Conservation (phyloP, 129 eudicot genomes). For the Dittrichia graveolens region DNA sequence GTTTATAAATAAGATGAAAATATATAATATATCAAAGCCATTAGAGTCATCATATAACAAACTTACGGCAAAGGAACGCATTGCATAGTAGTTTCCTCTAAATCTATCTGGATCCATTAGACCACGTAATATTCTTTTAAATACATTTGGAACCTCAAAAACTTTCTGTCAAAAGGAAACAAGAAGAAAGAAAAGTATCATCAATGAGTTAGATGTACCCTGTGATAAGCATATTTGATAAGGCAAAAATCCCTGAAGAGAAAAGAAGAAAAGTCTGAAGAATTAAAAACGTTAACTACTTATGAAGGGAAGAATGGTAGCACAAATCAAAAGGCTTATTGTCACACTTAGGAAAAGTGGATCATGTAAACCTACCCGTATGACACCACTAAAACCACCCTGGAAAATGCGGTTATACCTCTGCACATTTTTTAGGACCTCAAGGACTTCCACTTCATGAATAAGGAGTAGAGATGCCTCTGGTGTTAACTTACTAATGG, state of each 20-base stretch:
- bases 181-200: not conserved
- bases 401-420: conserved; percentile 47
- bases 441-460: conserved; percentile 41
- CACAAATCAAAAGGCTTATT: conserved; percentile 16
- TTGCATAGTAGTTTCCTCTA: conserved; percentile 43
- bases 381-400: conserved; percentile 46
- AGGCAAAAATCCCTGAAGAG: conserved; percentile 3
- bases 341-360: conserved; percentile 7
- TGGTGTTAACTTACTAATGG: conserved; percentile 40
- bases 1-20: not conserved
- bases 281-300: conserved; percentile 7
- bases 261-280: conserved; percentile 6
- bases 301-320: not conserved
- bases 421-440: conserved; percentile 40
- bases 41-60: conserved; percentile 1
- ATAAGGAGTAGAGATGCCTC: conserved; percentile 38
- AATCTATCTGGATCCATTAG: conserved; percentile 48
- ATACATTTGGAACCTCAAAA: conserved; percentile 35
- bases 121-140: conserved; percentile 30
- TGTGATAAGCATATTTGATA: not conserved
- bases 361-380: conserved; percentile 44
- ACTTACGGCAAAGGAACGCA: conserved; percentile 45
- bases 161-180: conserved; percentile 34
- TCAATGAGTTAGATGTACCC: conserved; percentile 4
- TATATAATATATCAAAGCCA: not conserved